These are phyloP conservation scores for Trypanosoma conorhini DNA, from an alignment of 208 protist species.

Conservation along the genomic window DNA sequence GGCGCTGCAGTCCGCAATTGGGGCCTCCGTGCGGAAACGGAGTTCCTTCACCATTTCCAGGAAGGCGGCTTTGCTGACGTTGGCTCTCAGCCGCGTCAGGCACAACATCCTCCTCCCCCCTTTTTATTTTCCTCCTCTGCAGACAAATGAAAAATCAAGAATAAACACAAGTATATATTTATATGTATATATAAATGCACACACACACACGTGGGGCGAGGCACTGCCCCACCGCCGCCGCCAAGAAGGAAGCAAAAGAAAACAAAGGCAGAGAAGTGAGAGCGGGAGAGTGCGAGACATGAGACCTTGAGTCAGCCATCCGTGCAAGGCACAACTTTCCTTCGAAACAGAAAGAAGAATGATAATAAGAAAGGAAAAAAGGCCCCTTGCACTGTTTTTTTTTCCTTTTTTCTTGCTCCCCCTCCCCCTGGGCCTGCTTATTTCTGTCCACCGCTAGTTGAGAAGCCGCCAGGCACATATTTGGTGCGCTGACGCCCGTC, in stretches of 20 bases:
- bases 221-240: background rate
- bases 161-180: background rate
- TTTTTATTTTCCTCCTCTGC: conserved; percentile 7
- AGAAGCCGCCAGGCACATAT: background rate
- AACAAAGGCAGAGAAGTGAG: background rate
- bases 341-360: background rate
- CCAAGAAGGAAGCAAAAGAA: background rate
- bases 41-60: conserved; percentile 89
- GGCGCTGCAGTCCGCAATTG: conserved; percentile 84
- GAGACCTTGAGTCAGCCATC: background rate
- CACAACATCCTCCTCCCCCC: conserved; percentile 39
- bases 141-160: background rate
- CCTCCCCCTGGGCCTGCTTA: no score
- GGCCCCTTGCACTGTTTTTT: background rate
- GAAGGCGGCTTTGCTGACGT: conserved; percentile 63
- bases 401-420: no score
- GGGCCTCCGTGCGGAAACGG: conserved; percentile 87
- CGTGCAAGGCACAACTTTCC: background rate
- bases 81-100: conserved; percentile 27
- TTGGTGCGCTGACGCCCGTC: no score
- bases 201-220: background rate
- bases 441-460: background rate
- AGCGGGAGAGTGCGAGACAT: background rate
- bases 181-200: background rate
- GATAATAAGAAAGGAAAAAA: background rate